Percentiles rank a stretch among this genome's conserved stretches.
Conservation (phyloP, 768 basidiomycete genomes). For the Pisolithus sp. region DNA sequence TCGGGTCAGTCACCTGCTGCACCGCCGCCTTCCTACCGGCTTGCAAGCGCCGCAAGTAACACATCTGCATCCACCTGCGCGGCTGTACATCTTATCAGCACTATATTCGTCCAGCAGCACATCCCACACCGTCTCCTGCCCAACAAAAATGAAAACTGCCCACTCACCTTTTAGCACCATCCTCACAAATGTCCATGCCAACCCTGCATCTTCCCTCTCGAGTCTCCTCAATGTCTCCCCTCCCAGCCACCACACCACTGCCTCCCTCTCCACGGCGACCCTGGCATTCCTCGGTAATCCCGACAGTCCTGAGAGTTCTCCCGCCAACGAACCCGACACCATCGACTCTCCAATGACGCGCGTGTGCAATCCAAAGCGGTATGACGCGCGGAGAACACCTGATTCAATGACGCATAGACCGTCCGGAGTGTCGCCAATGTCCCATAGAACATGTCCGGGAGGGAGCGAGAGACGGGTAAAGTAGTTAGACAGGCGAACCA, state of each 20-base stretch:
- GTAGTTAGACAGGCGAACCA: constrained; percentile 62
- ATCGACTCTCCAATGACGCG: constrained; percentile 78
- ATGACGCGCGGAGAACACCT: constrained; percentile 79
- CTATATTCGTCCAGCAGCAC: background rate
- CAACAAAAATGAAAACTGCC: constrained; percentile 1
- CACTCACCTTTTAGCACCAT: constrained; percentile 67
- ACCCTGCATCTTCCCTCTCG: constrained; percentile 59
- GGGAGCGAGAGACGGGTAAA: constrained; percentile 57
- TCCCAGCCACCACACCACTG: constrained; percentile 77
- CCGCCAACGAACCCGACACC: constrained; percentile 89
- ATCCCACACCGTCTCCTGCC: no score
- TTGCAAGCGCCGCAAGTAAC: constrained; percentile 50
- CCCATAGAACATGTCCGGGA: constrained; percentile 64
- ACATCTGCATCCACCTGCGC: constrained; percentile 64
- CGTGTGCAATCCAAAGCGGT: constrained; percentile 66
- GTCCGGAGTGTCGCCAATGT: constrained; percentile 67
- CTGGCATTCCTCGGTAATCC: constrained; percentile 78
- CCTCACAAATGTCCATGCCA: constrained; percentile 60
- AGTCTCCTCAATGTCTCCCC: constrained; percentile 50
- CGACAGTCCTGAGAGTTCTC: constrained; percentile 83
- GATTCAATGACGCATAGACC: constrained; percentile 87
- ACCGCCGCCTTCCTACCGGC: constrained; percentile 17
- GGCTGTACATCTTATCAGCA: constrained; percentile 29
- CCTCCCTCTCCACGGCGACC: constrained; percentile 72
- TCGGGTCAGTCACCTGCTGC: no score